Evolutionary conservation across 768 basidiomycete species (phyloP), one percentile per base, ranked within the genome.

Genomic region (Plicaturopsis crispa): DNA sequence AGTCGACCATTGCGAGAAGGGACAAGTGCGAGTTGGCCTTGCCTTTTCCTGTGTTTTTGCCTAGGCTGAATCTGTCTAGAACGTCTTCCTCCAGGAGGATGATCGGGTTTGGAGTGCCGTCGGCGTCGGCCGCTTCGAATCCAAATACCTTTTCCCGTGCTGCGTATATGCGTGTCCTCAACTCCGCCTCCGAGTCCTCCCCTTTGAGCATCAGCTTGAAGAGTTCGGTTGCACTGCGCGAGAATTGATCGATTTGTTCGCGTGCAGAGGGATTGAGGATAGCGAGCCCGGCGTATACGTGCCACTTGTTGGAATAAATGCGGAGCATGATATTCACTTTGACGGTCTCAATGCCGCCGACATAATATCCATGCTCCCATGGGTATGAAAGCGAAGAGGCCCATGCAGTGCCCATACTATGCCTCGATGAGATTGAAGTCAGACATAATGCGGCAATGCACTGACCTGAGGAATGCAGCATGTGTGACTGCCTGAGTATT

Each of bases 401-500:
- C 96, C 96, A 99, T 0, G 96, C 96, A 0, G 91, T 94, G 6
- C 96, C 96, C 96, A 99, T 99, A 47, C 96, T 98, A 47, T 35
- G 14, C 14, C 10, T 8, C 40, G 34, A 30, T 35, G 0, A 16
- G 24, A 42, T 11, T 11, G 13, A 30, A 36, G 34, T 18, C 30
- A n/a, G 33, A 22, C 24, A 24, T 5, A 19, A 41, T 19, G 24
- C 13, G 11, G 23, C 11, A 35, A 4, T 31, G 14, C 20, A 45
- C 59, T 12, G 57, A 92, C 93, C 83, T 90, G 14, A 99, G 68
- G 67, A 98, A 98, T 1, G 96, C 96, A 10, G 94, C 94, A 50
- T 99, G 96, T 0, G 91, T 97, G 11, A 96, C 94, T 0, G 94
- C 96, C 60, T 99, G 96, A 0, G 96, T 98, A 49, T 98, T 98